phyloP scores from a whole-genome alignment of 2,329 filamentous ascomycete genomes.

The Alternaria gansuensis region DNA sequence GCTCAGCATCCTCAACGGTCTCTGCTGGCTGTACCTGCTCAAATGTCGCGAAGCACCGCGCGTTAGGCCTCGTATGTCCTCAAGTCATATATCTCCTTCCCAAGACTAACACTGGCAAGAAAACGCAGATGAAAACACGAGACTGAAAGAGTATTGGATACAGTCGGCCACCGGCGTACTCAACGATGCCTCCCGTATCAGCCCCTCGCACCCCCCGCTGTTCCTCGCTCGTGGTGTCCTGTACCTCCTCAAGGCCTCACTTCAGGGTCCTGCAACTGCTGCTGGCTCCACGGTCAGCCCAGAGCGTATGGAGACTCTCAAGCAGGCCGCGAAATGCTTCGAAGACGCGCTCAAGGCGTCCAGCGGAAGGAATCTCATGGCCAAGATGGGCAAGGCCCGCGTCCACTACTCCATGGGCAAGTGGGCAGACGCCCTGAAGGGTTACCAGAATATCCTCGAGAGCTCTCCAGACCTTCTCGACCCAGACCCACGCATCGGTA shows the following conservation, averaged over 20 bases:
- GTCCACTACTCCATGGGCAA: slow-evolving; percentile 86
- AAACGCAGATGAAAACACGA: slow-evolving; percentile 71
- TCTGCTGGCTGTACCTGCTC: slow-evolving; percentile 91
- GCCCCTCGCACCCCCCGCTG: slow-evolving; percentile 88
- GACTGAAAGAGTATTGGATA: slow-evolving; percentile 93
- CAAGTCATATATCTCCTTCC: neutral
- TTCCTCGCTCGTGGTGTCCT: slow-evolving; percentile 91
- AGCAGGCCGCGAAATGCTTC: slow-evolving; percentile 89
- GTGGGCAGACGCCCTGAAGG: slow-evolving; percentile 81
- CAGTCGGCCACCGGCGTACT: slow-evolving; percentile 88
- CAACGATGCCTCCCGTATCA: slow-evolving; percentile 95
- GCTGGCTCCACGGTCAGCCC: slow-evolving; percentile 71
- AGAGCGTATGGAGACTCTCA: slow-evolving; percentile 79
- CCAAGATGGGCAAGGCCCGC: slow-evolving; percentile 86
- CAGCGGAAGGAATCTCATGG: slow-evolving; percentile 87
- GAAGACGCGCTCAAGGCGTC: slow-evolving; percentile 91
- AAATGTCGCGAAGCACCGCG: slow-evolving; percentile 84
- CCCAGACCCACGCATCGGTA: slow-evolving; percentile 93
- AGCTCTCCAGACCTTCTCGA: slow-evolving; percentile 89
- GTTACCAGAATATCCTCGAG: slow-evolving; percentile 86
- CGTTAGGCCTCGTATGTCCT: slow-evolving; percentile 62
- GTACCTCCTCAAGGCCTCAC: slow-evolving; percentile 84
- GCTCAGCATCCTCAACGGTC: slow-evolving; percentile 80
- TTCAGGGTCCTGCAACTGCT: slow-evolving; percentile 77
- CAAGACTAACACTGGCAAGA: slow-evolving; percentile 13